phyloP scores from a whole-genome alignment of 1,139 yeast species.

The Magnusiomyces sp. region DNA sequence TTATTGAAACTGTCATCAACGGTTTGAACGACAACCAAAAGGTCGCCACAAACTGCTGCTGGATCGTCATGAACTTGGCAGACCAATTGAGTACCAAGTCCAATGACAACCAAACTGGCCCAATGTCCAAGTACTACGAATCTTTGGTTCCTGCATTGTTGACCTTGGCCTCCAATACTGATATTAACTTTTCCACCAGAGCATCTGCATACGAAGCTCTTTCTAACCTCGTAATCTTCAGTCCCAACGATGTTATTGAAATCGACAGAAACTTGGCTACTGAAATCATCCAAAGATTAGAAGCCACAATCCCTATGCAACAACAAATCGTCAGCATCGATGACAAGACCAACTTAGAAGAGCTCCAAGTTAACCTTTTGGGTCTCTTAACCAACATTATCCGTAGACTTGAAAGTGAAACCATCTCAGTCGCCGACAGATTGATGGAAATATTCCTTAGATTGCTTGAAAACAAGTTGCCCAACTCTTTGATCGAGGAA shows the following conservation, averaged over 20 bases:
- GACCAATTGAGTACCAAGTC: no score
- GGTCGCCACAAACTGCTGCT: constrained; percentile 91
- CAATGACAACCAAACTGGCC: constrained; percentile 53
- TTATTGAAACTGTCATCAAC: constrained; percentile 59
- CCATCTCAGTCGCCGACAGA: constrained; percentile 62
- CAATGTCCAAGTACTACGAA: constrained; percentile 66
- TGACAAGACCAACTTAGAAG: constrained; percentile 72
- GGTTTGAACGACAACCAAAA: constrained; percentile 88
- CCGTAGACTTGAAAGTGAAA: constrained; percentile 67
- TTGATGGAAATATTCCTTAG: constrained; percentile 78
- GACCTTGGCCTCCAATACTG: constrained; percentile 57
- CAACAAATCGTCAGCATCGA: constrained; percentile 43
- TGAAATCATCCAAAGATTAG: constrained; percentile 65
- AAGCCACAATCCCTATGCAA: constrained; percentile 51
- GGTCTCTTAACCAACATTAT: constrained; percentile 83
- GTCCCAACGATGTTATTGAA: constrained; percentile 63
- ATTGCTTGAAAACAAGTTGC: constrained; percentile 49
- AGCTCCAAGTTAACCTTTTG: constrained; percentile 77
- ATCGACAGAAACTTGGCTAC: constrained; percentile 64
- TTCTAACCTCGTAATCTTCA: constrained; percentile 67
- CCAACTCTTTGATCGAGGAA: constrained; percentile 80
- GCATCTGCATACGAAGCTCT: constrained; percentile 95
- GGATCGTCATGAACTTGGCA: constrained; percentile 87
- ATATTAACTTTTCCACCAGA: constrained; percentile 81
- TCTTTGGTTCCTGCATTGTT: constrained; percentile 62